These are phyloP conservation scores for Persicaria maculosa DNA, from an alignment of 148 eudicot species.

Conservation along the genomic window DNA sequence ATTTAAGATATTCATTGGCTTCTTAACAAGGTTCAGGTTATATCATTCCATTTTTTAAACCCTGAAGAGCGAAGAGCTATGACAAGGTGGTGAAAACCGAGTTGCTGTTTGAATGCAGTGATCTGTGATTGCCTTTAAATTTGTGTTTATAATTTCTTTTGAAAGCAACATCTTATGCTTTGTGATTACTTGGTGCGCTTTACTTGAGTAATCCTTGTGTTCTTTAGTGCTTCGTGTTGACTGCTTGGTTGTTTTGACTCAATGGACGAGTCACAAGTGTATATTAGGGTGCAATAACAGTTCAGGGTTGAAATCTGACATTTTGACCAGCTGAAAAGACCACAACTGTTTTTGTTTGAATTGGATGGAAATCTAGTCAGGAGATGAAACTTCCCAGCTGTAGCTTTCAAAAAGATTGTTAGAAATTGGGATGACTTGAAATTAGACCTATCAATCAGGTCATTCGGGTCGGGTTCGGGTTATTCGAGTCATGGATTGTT, in stretches of 20 bases:
- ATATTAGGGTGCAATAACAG: neutral
- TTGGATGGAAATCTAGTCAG: neutral
- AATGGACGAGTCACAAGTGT: neutral
- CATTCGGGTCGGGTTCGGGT: too few species aligned
- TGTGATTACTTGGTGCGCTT: neutral
- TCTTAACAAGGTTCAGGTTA: neutral
- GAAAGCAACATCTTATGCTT: neutral
- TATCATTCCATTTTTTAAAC: neutral
- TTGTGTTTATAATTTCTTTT: neutral
- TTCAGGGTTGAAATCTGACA: neutral
- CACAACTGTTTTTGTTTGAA: too few species aligned
- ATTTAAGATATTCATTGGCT: neutral
- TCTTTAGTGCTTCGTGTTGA: neutral
- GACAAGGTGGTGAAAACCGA: neutral
- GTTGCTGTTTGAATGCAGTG: neutral
- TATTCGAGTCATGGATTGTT: too few species aligned
- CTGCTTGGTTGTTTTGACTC: neutral
- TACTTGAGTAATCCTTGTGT: neutral
- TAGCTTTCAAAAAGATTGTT: neutral
- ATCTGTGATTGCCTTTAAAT: neutral
- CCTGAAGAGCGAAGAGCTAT: neutral
- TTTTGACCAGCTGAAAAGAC: too few species aligned
- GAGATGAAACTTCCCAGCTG: neutral
- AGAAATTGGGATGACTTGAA: neutral
- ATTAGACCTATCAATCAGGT: too few species aligned